Conservation (phyloP, 2,329 filamentous ascomycete genomes). For the Bipolaris zeicola region DNA sequence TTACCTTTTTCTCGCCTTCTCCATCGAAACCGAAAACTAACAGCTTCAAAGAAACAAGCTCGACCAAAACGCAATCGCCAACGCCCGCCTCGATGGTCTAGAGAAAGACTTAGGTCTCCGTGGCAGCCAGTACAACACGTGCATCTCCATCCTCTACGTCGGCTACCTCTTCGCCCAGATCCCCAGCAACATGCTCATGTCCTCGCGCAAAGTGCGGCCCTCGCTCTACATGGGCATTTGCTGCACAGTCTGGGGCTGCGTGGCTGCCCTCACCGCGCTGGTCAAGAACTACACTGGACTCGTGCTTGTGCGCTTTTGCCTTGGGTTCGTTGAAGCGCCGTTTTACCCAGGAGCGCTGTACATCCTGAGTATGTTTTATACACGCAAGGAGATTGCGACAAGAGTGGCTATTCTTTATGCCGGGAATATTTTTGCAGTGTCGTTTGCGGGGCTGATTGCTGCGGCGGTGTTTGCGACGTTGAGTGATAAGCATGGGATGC, state of each 20-base stretch:
- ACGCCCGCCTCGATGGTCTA: constrained; percentile 66
- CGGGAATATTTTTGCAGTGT: constrained; percentile 47
- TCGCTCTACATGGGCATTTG: constrained; percentile 41
- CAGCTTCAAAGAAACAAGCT: constrained; percentile 33
- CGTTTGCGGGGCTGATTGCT: constrained; percentile 50
- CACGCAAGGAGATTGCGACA: constrained; percentile 53
- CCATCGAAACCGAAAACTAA: neutral
- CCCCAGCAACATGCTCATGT: constrained; percentile 54
- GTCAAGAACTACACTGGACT: constrained; percentile 38
- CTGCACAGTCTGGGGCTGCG: constrained; percentile 42
- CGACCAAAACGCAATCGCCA: constrained; percentile 68
- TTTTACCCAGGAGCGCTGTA: constrained; percentile 67
- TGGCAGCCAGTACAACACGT: constrained; percentile 47
- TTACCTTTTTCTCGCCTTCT: neutral
- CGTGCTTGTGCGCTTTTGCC: constrained; percentile 35
- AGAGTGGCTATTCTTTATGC: constrained; percentile 44
- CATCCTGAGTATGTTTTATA: constrained; percentile 68
- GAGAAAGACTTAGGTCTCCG: constrained; percentile 55
- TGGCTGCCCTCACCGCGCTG: constrained; percentile 35
- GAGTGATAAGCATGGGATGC: constrained; percentile 22
- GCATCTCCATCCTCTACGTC: constrained; percentile 49
- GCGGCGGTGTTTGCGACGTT: constrained; percentile 40
- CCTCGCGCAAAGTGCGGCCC: constrained; percentile 36
- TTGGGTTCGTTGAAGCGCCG: constrained; percentile 40
- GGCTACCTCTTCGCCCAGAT: constrained; percentile 41